Conservation (phyloP, 106 monocot species). For the Allium cepa region DNA sequence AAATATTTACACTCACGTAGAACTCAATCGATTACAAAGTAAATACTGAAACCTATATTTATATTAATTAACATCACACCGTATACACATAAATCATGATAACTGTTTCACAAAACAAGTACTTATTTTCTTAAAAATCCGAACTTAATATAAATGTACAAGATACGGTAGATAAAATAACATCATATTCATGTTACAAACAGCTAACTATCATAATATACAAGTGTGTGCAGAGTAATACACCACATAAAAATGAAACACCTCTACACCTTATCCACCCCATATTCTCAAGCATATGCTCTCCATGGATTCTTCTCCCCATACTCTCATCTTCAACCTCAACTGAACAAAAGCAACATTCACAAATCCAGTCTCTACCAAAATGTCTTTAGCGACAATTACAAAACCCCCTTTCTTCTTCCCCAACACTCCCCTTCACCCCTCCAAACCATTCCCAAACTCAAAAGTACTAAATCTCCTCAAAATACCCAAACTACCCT, state of each 20-base stretch:
- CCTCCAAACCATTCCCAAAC: background rate
- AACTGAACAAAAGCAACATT: background rate
- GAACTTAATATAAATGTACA: too few species aligned
- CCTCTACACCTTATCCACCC: background rate
- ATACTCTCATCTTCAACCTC: background rate
- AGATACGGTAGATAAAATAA: too few species aligned
- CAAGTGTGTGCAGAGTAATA: too few species aligned
- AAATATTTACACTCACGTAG: too few species aligned
- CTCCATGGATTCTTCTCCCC: background rate
- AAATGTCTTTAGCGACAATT: slow-evolving; percentile 17
- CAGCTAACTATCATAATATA: too few species aligned
- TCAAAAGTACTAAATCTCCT: slow-evolving; percentile 3
- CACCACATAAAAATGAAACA: background rate
- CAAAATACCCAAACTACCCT: background rate
- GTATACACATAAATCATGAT: too few species aligned
- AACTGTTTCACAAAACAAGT: too few species aligned
- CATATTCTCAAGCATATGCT: background rate
- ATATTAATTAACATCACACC: too few species aligned
- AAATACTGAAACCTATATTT: too few species aligned
- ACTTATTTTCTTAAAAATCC: too few species aligned
- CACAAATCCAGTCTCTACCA: background rate
- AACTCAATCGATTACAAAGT: too few species aligned
- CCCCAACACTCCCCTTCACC: background rate
- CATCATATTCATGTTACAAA: too few species aligned
- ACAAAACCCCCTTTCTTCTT: slow-evolving; percentile 14